phyloP scores from a whole-genome alignment of 2,329 filamentous ascomycete genomes.

The Aspergillus brunneoviolaceus region DNA sequence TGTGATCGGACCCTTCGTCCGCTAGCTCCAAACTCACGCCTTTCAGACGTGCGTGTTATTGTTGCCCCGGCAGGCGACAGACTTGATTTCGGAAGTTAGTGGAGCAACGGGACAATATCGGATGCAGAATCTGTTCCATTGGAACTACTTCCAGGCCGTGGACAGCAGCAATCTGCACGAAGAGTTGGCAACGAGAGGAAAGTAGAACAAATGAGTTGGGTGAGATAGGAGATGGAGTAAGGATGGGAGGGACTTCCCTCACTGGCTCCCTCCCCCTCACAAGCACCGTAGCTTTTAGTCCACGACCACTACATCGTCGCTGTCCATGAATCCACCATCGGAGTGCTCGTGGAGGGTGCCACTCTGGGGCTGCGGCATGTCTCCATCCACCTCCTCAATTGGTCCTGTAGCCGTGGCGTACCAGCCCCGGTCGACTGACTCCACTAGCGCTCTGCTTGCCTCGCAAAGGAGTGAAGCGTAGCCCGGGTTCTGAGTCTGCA shows the following conservation, averaged over 20 bases:
- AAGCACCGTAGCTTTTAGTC: constrained; percentile 19
- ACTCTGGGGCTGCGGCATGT: constrained; percentile 18
- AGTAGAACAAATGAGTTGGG: neutral
- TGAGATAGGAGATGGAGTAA: neutral
- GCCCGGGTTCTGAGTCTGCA: constrained; percentile 45
- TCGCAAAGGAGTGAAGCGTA: constrained; percentile 42
- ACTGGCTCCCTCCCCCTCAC: neutral
- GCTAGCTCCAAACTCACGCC: neutral
- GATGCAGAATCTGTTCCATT: neutral
- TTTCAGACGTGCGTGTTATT: neutral
- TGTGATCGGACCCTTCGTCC: constrained; percentile 5
- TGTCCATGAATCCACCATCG: constrained; percentile 32
- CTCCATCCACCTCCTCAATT: constrained; percentile 19
- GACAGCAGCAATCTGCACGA: neutral
- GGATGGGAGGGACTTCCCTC: neutral
- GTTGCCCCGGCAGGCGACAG: neutral
- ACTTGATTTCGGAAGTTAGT: neutral
- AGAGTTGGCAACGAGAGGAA: neutral
- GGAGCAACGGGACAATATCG: neutral
- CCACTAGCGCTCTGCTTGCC: constrained; percentile 39
- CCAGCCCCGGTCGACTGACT: constrained; percentile 43
- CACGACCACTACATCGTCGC: constrained; percentile 38
- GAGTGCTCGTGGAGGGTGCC: constrained; percentile 11
- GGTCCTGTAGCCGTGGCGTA: constrained; percentile 32
- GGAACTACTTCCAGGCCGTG: neutral